Conservation (phyloP, 202 grass and related monocot genomes). For the Digitaria exilis region DNA sequence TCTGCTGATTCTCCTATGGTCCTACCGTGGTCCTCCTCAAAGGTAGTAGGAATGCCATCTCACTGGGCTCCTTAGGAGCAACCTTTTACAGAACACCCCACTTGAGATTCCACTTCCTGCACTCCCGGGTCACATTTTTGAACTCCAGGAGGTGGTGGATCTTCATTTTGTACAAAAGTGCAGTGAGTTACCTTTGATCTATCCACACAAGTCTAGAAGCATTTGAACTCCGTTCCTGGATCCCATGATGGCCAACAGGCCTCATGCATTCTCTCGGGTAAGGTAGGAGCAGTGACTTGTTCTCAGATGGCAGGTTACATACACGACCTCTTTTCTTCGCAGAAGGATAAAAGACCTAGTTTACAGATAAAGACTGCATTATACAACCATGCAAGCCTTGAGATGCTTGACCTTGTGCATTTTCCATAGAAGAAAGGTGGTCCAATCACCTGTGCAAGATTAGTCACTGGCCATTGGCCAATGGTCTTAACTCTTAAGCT, state of each 20-base stretch:
- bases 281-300: neutral
- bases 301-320: neutral
- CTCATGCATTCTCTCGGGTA: conserved; percentile 46
- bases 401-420: neutral
- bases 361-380: neutral
- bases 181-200: conserved; percentile 47
- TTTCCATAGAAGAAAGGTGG: neutral
- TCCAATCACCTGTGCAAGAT: neutral
- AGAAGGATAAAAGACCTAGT: neutral
- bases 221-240: conserved; percentile 55
- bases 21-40: neutral
- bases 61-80: conserved; percentile 29
- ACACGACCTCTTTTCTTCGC: neutral
- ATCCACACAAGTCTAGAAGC: conserved; percentile 51
- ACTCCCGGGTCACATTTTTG: conserved; percentile 43
- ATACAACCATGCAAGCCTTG: neutral
- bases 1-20: neutral
- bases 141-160: conserved; percentile 37
- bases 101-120: conserved; percentile 66
- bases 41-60: neutral
- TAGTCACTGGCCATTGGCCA: neutral
- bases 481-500: neutral
- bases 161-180: conserved; percentile 22
- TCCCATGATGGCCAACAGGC: conserved; percentile 67
- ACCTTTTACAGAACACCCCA: conserved; percentile 62